Evolutionary conservation across 2,329 filamentous ascomycete genomes (phyloP).

Genomic region (Aspergillus jensenii): DNA sequence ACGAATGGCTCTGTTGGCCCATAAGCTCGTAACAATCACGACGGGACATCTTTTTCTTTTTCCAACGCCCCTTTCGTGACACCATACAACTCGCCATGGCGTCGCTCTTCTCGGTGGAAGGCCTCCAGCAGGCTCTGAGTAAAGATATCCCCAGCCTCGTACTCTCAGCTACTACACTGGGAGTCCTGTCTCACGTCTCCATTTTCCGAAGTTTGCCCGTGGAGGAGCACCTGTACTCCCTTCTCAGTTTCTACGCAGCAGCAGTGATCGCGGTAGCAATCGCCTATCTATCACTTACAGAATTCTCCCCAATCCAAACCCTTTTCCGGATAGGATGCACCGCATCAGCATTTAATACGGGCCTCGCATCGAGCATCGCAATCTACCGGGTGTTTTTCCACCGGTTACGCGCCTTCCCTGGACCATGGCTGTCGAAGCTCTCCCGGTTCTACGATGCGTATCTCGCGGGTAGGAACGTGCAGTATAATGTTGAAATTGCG

Average conservation of each 20-base stretch:
- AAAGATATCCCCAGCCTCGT: neutral
- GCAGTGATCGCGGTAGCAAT: neutral
- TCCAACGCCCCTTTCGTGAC: too few relatives aligned
- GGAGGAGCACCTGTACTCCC: conserved; percentile 8
- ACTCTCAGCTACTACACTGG: neutral
- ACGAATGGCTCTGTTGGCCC: too few relatives aligned
- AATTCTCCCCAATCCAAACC: neutral
- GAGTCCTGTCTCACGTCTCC: conserved; percentile 1
- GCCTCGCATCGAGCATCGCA: conserved; percentile 19
- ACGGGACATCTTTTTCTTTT: too few relatives aligned
- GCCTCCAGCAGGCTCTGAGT: neutral
- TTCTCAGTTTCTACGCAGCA: neutral
- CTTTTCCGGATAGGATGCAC: neutral
- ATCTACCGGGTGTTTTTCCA: conserved; percentile 29
- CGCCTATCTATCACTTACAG: neutral
- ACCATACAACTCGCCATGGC: neutral
- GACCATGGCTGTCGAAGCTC: conserved; percentile 22
- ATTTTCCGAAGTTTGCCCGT: conserved; percentile 10
- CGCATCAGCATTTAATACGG: neutral
- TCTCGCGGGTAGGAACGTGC: conserved; percentile 15
- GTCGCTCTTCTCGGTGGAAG: neutral
- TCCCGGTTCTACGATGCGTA: conserved; percentile 21
- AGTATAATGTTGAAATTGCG: conserved; percentile 15
- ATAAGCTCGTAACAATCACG: too few relatives aligned
- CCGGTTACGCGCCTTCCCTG: conserved; percentile 25